Evolutionary conservation across 179 eudicot genomes (phyloP), one percentile per base, ranked within the genome.

Genomic region (Silene vulgaris): DNA sequence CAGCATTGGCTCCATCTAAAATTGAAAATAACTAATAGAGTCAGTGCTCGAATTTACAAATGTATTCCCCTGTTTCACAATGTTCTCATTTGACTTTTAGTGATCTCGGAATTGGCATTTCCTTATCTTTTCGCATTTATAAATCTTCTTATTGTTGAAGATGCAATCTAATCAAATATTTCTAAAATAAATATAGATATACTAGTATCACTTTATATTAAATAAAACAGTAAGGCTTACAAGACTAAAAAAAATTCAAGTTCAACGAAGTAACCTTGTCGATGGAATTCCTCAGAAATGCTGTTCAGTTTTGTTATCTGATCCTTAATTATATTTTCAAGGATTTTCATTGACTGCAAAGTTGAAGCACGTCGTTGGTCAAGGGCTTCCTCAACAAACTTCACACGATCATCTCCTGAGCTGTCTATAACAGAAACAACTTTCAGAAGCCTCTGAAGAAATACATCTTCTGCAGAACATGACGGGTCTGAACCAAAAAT

Each of bases 381-480:
- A 81, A 95, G 89, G 74, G 85, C 82, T 75, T 88, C 91, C 82
- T 88, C 83, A 45, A 87, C 80, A 79, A 74, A 72, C 70, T 74
- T 79, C 72, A 81, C 78, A 60, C 81, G 73, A 74, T 65, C 89
- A 69, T 79, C 88, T 73, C 48, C 70, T 71, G 74, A 80, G 63
- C 9, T 67, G 56, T 82, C 72, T 65, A 78, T 75, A 74, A 89
- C 65, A 11, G 89, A 80, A 74, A 82, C 85, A 45, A 71, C 84
- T 77, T 86, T 83, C 77, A 95, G 80, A 68, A 95, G 87, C 79
- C 93, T 88, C 75, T 87, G 90, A 69, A 95, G 93, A 80, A 89
- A 90, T 56, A 88, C 73, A 60, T 95, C 89, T 84, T 95, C 97
- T 65, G 90, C 82, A 50, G 93, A 82, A 80, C 99, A 92, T 13